phyloP scores from a whole-genome alignment of 2,329 filamentous ascomycete genomes.

The Sporothrix humicola region DNA sequence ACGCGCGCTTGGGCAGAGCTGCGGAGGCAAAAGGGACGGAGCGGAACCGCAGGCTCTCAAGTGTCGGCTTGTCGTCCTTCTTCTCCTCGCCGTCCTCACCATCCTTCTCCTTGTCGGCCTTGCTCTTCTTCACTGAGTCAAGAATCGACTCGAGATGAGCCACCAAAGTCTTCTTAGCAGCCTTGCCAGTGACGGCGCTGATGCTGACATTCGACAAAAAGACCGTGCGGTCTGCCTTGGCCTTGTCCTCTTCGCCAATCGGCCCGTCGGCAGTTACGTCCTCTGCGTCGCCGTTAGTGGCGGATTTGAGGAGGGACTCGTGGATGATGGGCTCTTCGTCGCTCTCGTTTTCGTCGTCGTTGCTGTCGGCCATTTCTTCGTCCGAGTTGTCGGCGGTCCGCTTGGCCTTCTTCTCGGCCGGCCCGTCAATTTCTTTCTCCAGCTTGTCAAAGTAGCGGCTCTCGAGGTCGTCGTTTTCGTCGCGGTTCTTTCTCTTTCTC shows the following conservation, averaged over 20 bases:
- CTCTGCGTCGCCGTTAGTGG: constrained; percentile 44
- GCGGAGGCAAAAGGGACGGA: constrained; percentile 83
- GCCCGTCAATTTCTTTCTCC: constrained; percentile 52
- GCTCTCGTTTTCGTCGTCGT: constrained; percentile 49
- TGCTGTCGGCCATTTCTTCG: constrained; percentile 50
- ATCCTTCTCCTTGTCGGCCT: constrained; percentile 51
- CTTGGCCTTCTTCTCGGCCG: constrained; percentile 61
- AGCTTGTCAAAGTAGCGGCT: constrained; percentile 71
- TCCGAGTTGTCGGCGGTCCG: constrained; percentile 45
- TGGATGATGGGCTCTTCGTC: constrained; percentile 29
- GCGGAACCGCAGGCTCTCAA: constrained; percentile 92
- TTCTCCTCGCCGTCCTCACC: constrained; percentile 78
- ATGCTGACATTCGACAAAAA: constrained; percentile 92
- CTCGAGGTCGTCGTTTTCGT: constrained; percentile 73
- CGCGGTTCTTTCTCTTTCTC: constrained; percentile 64
- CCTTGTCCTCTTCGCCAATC: constrained; percentile 58
- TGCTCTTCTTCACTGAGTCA: constrained; percentile 40
- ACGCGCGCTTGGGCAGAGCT: constrained; percentile 87
- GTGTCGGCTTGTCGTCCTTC: constrained; percentile 58
- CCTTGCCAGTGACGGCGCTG: constrained; percentile 80
- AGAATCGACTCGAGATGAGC: constrained; percentile 80
- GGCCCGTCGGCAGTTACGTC: constrained; percentile 45
- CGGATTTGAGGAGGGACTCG: constrained; percentile 37
- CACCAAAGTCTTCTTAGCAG: constrained; percentile 77
- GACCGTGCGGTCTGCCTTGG: constrained; percentile 87